These are phyloP conservation scores for Trichoderma asperellum DNA, from an alignment of 2,329 filamentous ascomycete genomes.

Conservation along the genomic window DNA sequence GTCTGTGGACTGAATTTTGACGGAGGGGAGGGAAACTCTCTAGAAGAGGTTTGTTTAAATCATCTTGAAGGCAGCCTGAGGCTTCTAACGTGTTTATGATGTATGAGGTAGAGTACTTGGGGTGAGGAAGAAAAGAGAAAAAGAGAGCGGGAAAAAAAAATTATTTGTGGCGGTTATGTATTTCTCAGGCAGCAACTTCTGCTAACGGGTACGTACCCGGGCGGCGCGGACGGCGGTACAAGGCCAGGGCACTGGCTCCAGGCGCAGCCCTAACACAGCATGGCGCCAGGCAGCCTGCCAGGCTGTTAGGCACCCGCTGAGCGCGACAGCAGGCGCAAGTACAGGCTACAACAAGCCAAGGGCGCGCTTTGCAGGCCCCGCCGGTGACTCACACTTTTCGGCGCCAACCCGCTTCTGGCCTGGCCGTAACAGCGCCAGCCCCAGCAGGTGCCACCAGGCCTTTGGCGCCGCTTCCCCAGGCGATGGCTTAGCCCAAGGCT, in stretches of 20 bases:
- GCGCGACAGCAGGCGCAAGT: conserved; percentile 6
- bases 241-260: conserved; percentile 1
- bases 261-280: conserved; percentile 23
- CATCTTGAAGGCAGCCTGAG: conserved; percentile 57
- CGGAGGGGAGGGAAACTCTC: conserved; percentile 45
- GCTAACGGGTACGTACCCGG: conserved; percentile 26
- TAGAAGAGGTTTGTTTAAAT: conserved; percentile 56
- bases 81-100: conserved; percentile 37
- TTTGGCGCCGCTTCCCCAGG: conserved; percentile 23
- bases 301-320: conserved; percentile 24
- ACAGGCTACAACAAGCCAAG: conserved; percentile 24
- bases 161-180: conserved; percentile 45
- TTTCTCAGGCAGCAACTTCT: conserved; percentile 52
- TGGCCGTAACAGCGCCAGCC: conserved; percentile 34
- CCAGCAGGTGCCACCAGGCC: conserved; percentile 26
- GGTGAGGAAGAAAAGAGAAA: conserved; percentile 43
- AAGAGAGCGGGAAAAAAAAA: conserved; percentile 24
- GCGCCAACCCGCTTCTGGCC: conserved; percentile 38
- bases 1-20: conserved; percentile 59
- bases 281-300: conserved; percentile 1
- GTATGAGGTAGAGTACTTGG: conserved; percentile 43
- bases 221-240: conserved; percentile 30
- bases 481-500: conserved; percentile 3
- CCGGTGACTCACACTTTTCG: conserved; percentile 44
- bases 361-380: conserved; percentile 38